A percentile compares a stretch with the other conserved stretches of the same genome.
Evolutionary conservation across 2,329 filamentous ascomycete genomes (phyloP).

Genomic region (Curvularia hawaiiensis): DNA sequence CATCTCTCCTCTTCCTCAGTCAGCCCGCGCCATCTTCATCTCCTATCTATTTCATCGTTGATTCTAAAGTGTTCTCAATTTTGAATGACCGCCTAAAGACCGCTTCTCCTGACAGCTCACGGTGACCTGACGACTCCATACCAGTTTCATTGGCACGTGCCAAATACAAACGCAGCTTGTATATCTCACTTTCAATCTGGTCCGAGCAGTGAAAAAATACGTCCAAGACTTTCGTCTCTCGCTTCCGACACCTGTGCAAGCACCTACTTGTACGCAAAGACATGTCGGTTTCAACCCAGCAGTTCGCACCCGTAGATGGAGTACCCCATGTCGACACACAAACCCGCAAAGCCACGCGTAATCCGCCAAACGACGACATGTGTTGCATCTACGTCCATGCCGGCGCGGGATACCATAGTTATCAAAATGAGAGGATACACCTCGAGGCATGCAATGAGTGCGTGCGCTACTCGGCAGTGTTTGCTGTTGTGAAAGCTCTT

Average conservation of each 20-base stretch:
- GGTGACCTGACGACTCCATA: neutral
- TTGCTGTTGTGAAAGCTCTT: neutral
- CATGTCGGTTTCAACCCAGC: conserved; percentile 32
- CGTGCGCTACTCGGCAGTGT: conserved; percentile 44
- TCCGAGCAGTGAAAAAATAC: conserved; percentile 10
- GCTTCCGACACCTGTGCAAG: conserved; percentile 34
- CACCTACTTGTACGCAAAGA: conserved; percentile 29
- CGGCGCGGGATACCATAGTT: conserved; percentile 91
- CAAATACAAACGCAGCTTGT: neutral
- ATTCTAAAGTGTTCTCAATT: conserved; percentile 7
- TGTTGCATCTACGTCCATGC: conserved; percentile 94
- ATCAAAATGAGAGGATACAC: conserved; percentile 82
- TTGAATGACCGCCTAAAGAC: conserved; percentile 16
- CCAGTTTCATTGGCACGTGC: neutral
- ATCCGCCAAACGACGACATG: conserved; percentile 53
- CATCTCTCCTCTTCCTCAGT: conserved; percentile 12
- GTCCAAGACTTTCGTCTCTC: conserved; percentile 31
- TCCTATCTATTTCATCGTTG: conserved; percentile 12
- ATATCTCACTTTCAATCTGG: neutral
- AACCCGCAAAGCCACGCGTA: conserved; percentile 48
- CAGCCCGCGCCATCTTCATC: conserved; percentile 10
- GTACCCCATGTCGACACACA: conserved; percentile 26
- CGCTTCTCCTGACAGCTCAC: neutral
- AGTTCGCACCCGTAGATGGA: conserved; percentile 31
- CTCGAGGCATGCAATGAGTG: conserved; percentile 88